phyloP scores from a whole-genome alignment of 306 rosid genomes.

The Fagus crenata region DNA sequence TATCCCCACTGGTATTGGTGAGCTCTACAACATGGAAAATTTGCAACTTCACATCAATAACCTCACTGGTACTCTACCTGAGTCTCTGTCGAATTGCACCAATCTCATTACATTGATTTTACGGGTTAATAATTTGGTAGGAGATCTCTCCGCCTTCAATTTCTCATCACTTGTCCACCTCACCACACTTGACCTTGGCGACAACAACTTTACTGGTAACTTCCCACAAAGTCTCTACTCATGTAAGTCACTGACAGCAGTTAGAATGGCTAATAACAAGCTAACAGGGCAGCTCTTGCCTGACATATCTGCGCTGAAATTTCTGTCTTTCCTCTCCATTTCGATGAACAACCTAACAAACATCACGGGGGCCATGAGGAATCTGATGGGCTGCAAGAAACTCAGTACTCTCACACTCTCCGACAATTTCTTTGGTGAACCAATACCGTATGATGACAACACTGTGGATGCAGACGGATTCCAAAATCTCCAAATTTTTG shows the following conservation, averaged over 20 bases:
- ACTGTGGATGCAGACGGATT: constrained; percentile 55
- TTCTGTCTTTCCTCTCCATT: constrained; percentile 68
- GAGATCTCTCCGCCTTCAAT: constrained; percentile 59
- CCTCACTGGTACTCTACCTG: constrained; percentile 64
- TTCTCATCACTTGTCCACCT: constrained; percentile 63
- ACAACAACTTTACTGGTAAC: constrained; percentile 65
- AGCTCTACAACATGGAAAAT: constrained; percentile 54
- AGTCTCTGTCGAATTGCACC: constrained; percentile 63
- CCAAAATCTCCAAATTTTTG: constrained; percentile 64
- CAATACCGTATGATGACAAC: constrained; percentile 51
- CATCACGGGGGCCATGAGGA: constrained; percentile 57
- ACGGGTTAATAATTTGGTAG: constrained; percentile 68
- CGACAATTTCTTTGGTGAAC: constrained; percentile 49
- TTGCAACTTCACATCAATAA: constrained; percentile 69
- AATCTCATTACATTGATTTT: constrained; percentile 66
- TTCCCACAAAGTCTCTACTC: constrained; percentile 72
- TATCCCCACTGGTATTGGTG: constrained; percentile 64
- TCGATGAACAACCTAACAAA: constrained; percentile 65
- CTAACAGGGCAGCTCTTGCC: constrained; percentile 66
- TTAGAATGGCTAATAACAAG: constrained; percentile 66
- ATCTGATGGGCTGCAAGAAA: constrained; percentile 59
- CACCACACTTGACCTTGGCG: constrained; percentile 71
- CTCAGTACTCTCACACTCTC: constrained; percentile 70
- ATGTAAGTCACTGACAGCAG: constrained; percentile 70
- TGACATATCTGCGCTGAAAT: constrained; percentile 53